A percentile compares a stretch with the other conserved stretches of the same genome.
Evolutionary conservation across 768 basidiomycete species (phyloP).

Genomic region (Termitomyces sp.): DNA sequence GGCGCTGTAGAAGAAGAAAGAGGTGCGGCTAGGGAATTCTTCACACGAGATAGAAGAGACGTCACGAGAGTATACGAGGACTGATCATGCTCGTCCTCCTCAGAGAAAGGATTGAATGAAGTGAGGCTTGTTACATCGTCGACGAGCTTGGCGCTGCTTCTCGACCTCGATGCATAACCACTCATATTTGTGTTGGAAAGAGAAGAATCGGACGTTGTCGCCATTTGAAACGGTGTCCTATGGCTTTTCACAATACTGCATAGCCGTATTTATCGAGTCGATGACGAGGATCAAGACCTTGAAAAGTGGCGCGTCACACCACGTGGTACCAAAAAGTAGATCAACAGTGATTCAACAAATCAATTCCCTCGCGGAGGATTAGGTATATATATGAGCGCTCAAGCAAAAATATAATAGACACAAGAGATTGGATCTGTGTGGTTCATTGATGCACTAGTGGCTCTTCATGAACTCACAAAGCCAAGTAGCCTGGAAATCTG

Average conservation of each 20-base stretch:
- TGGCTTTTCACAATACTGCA: background rate
- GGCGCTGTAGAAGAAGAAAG: constrained; percentile 50
- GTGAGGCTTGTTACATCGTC: constrained; percentile 72
- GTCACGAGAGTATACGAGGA: constrained; percentile 82
- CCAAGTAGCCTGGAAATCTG: no score
- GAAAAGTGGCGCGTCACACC: background rate
- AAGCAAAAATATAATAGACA: no score
- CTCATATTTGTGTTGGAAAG: constrained; percentile 29
- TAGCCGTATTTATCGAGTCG: background rate
- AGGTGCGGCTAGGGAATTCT: constrained; percentile 70
- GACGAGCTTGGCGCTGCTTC: constrained; percentile 52
- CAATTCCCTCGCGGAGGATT: no score
- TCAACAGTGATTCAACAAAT: no score
- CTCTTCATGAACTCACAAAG: no score
- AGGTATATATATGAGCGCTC: no score
- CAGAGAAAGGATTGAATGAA: constrained; percentile 89
- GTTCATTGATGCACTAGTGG: no score
- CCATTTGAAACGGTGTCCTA: background rate
- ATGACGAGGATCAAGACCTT: background rate
- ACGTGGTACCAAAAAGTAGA: background rate
- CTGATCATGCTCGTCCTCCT: constrained; percentile 87
- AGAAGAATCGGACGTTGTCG: background rate
- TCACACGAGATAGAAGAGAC: constrained; percentile 75
- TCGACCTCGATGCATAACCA: constrained; percentile 49
- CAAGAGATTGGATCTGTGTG: no score